Evolutionary conservation across 2,329 filamentous ascomycete genomes (phyloP), one percentile per base, ranked within the genome.

Genomic region (Rhexocercosporidium sp.): DNA sequence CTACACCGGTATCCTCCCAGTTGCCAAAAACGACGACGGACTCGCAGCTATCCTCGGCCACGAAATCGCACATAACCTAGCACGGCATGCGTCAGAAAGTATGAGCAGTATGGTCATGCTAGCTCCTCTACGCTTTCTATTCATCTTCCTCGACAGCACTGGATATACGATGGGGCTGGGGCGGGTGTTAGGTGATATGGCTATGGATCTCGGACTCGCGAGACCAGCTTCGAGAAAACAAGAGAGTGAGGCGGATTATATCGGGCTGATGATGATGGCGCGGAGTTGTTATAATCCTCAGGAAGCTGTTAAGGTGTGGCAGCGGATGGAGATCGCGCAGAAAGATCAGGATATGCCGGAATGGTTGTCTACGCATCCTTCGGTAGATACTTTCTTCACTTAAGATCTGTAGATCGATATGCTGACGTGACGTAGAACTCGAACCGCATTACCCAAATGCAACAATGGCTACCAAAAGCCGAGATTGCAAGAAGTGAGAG

Each of bases 191-290:
- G 76, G 73, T 2, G 64, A 71, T 39, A 51, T 74, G 5, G 34
- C 70, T 25, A 54, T 91, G 31, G 84, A 92, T 60, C 77, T 92
- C 18, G 84, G 90, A n/a, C 88, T 93, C 75, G 83, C 83, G 59
- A 81, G 86, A 68, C 92, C 92, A 1, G 92, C 91, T 77, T 88
- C 86, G 56, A 82, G 92, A 59, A 85, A 84, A 75, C 91, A 94
- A 79, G 92, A 92, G 82, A 87, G 84, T 59, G 92, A 95, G 80
- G 92, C 92, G 0, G 92, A 95, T 75, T 92, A 92, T 73, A 93
- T 94, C 57, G 92, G 92, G 0, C 78, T 94, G 39, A 88, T 94
- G 85, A 91, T 94, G 85, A 94, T 94, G 90, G 88, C 91, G 0
- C 87, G 92, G 79, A 90, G 89, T 29, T 94, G 92, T 79, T 94